Conservation (phyloP, 495 filamentous ascomycete genomes). For the Entonaema liquescens region DNA sequence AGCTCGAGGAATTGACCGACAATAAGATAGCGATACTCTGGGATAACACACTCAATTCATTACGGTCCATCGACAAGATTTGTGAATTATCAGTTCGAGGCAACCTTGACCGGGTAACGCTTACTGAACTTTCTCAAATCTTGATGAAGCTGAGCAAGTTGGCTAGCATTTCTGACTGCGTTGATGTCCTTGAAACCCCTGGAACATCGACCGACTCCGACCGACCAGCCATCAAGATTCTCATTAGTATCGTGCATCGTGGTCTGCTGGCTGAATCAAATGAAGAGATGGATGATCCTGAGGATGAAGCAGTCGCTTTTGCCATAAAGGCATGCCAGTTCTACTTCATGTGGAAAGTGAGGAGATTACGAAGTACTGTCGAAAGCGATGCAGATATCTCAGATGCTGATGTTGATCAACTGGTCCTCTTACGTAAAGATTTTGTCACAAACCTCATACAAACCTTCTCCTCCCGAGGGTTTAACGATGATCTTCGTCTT, state of each 20-base stretch:
- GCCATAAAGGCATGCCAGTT: conserved; percentile 78
- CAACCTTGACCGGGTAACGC: conserved; percentile 65
- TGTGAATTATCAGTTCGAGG: conserved; percentile 70
- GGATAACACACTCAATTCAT: conserved; percentile 78
- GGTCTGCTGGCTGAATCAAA: conserved; percentile 69
- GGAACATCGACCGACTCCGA: conserved; percentile 58
- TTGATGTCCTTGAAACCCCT: conserved; percentile 73
- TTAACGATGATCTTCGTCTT: conserved; percentile 78
- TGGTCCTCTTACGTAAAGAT: conserved; percentile 64
- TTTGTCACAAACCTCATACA: conserved; percentile 69
- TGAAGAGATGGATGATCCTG: conserved; percentile 70
- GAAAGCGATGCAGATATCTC: conserved; percentile 54
- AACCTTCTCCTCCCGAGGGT: conserved; percentile 70
- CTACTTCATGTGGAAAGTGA: conserved; percentile 96
- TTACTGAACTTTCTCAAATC: conserved; percentile 78
- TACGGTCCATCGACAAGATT: conserved; percentile 72
- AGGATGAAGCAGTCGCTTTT: conserved; percentile 76
- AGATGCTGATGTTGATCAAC: conserved; percentile 60
- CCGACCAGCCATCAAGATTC: conserved; percentile 66
- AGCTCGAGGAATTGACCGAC: conserved; percentile 84
- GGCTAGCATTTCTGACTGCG: conserved; percentile 79
- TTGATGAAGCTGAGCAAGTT: conserved; percentile 87
- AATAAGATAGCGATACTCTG: conserved; percentile 81
- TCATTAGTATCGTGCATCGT: conserved; percentile 73
- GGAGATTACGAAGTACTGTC: conserved; percentile 54